These are phyloP conservation scores for Phlebiopsis gigantea DNA, from an alignment of 768 basidiomycete genomes.

Conservation along the genomic window DNA sequence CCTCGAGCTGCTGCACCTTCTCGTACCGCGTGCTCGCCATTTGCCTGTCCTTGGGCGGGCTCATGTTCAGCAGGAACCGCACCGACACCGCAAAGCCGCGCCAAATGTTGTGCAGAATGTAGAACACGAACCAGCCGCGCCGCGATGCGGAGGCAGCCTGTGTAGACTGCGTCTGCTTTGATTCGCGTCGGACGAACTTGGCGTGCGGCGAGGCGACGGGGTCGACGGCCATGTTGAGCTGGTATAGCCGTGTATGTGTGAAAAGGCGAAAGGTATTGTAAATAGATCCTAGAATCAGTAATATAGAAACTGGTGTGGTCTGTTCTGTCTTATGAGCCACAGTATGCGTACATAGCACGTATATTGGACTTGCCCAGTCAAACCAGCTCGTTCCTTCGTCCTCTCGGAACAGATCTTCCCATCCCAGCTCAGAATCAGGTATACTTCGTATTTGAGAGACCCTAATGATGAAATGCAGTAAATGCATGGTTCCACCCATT, in stretches of 20 bases:
- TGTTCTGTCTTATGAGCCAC: too few relatives aligned
- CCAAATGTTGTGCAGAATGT: conserved; percentile 34
- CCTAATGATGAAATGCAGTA: conserved; percentile 62
- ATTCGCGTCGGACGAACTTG: conserved; percentile 50
- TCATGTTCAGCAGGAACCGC: conserved; percentile 64
- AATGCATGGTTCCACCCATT: conserved; percentile 59
- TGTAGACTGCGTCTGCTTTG: too few relatives aligned
- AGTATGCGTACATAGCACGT: too few relatives aligned
- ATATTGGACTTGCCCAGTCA: conserved; percentile 72
- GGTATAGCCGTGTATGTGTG: conserved; percentile 64
- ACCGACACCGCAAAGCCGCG: conserved; percentile 48
- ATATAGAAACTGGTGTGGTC: conserved; percentile 60
- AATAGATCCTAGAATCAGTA: conserved; percentile 50
- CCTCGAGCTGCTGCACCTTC: conserved; percentile 69
- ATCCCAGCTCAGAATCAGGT: conserved; percentile 64
- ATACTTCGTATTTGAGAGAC: conserved; percentile 50
- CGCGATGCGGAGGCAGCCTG: conserved; percentile 2
- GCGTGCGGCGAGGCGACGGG: conserved; percentile 67
- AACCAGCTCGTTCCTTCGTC: conserved; percentile 64
- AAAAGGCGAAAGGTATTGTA: conserved; percentile 64
- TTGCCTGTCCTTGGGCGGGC: conserved; percentile 33
- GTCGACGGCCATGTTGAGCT: conserved; percentile 56
- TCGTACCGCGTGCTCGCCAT: conserved; percentile 13
- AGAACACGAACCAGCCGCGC: conserved; percentile 26
- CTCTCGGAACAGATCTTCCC: conserved; percentile 76